Evolutionary conservation across 164 flowering plant species (phyloP), one percentile per base, ranked within the genome.

Genomic region (Akebia trifoliata): DNA sequence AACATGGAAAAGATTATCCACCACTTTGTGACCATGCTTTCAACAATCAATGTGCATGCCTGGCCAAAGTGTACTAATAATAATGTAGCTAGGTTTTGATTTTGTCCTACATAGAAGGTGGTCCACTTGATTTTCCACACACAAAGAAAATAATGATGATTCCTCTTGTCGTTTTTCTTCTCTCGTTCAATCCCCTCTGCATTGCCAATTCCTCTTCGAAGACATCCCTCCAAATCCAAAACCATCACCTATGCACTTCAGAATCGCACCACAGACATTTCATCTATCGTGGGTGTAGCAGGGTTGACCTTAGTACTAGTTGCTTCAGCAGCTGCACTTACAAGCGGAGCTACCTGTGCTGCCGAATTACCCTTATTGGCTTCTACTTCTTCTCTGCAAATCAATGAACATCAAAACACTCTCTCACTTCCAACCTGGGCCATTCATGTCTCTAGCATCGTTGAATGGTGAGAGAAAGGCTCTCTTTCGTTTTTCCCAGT

Each of bases 371-470:
- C 72, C 35, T 51, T 67, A 37, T 54, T 70, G 61, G 71, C 30
- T 35, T 36, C 42, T 32, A 51, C 35, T 35, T 59, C 63, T 55
- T 60, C 69, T 49, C 48, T 70, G 52, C 80, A 71, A 50, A 61
- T 82, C 46, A 77, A 34, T 31, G 97, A 93, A 57, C 97, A 97
- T 8, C 60, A 74, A 17, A 90, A 90, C 68, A 94, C 99, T 8
- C 90, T 93, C 56, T 93, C 99, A 8, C 65, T 90, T 35, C 97
- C 97, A 54, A 93, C 99, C 18, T 93, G 99, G 97, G 85, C 92
- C 31, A 63, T 90, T 48, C 99, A 93, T 50, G 90, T 93, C 36
- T 93, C 99, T 66, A 90, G 96, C 38, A 97, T 87, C 21, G 85
- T 72, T 29, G 99, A 93, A 74, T 93, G 99, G 99, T 93, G 36